These are phyloP conservation scores for Geoglossum glabrum DNA, from an alignment of 495 filamentous ascomycete species.

Conservation along the genomic window DNA sequence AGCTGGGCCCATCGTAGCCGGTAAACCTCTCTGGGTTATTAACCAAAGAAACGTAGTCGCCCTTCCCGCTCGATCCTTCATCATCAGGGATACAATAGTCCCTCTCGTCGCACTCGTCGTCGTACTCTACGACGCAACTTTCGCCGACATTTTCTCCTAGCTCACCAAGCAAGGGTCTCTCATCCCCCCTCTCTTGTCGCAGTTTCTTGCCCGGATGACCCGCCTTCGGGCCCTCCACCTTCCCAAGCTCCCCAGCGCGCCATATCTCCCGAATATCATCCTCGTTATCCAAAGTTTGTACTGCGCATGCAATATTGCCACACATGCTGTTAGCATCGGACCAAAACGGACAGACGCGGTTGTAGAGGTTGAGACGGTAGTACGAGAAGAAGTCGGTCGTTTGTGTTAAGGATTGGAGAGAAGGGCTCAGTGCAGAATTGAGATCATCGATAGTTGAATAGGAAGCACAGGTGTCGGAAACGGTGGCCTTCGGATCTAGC, in stretches of 20 bases:
- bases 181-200: constrained; percentile 40
- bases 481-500: constrained; percentile 41
- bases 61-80: constrained; percentile 65
- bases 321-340: constrained; percentile 83
- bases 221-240: constrained; percentile 79
- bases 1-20: constrained; percentile 66
- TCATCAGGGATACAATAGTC: constrained; percentile 97
- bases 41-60: constrained; percentile 86
- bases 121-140: constrained; percentile 90
- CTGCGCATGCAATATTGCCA: constrained; percentile 90
- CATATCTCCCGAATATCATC: constrained; percentile 81
- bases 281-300: constrained; percentile 91
- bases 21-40: constrained; percentile 94
- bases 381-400: constrained; percentile 95
- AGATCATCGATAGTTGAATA: constrained; percentile 73
- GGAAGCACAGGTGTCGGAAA: constrained; percentile 81
- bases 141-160: constrained; percentile 77
- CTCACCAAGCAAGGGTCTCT: constrained; percentile 58
- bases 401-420: constrained; percentile 59
- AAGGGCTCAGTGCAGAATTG: constrained; percentile 59
- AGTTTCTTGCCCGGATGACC: constrained; percentile 60
- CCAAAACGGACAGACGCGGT: constrained; percentile 93
- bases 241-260: constrained; percentile 80
- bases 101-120: constrained; percentile 91
- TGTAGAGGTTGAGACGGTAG: constrained; percentile 90